Percentiles rank a stretch among this genome's conserved stretches.
phyloP scores from a whole-genome alignment of 2,329 filamentous ascomycete species.

The Amylocarpus encephaloides region DNA sequence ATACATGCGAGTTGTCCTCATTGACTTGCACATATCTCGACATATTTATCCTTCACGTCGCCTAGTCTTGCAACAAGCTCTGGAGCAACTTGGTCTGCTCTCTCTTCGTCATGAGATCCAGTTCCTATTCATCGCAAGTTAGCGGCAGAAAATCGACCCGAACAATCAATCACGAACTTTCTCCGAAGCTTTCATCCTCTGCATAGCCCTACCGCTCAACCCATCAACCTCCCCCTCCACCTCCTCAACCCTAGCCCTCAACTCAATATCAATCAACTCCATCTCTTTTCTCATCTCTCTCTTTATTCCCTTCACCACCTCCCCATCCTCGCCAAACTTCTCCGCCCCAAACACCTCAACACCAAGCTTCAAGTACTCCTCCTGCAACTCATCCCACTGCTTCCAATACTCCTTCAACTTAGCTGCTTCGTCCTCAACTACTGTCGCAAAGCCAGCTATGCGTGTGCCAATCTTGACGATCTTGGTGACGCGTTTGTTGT shows the following conservation, averaged over 20 bases:
- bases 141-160: not conserved
- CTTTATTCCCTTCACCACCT: constrained; percentile 1
- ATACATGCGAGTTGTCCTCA: not conserved
- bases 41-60: not conserved
- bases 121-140: not conserved
- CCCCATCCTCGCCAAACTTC: constrained; percentile 13
- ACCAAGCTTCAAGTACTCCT: constrained; percentile 23
- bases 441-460: constrained; percentile 15
- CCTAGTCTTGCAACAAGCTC: not conserved
- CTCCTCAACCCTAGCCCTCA: constrained; percentile 13
- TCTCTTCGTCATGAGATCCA: constrained; percentile 3
- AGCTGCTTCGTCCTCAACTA: constrained; percentile 18
- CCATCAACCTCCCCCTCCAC: constrained; percentile 21
- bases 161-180: constrained; percentile 15
- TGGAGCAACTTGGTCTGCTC: constrained; percentile 3
- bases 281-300: constrained; percentile 15
- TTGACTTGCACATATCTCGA: not conserved
- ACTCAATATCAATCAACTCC: constrained; percentile 19
- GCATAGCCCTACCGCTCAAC: constrained; percentile 11
- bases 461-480: constrained; percentile 22
- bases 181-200: constrained; percentile 26
- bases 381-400: constrained; percentile 25
- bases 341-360: constrained; percentile 15
- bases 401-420: constrained; percentile 25
- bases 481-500: constrained; percentile 14